Evolutionary conservation across 345 rosid genomes (phyloP).

Genomic region (Rhodamnia rubescens): DNA sequence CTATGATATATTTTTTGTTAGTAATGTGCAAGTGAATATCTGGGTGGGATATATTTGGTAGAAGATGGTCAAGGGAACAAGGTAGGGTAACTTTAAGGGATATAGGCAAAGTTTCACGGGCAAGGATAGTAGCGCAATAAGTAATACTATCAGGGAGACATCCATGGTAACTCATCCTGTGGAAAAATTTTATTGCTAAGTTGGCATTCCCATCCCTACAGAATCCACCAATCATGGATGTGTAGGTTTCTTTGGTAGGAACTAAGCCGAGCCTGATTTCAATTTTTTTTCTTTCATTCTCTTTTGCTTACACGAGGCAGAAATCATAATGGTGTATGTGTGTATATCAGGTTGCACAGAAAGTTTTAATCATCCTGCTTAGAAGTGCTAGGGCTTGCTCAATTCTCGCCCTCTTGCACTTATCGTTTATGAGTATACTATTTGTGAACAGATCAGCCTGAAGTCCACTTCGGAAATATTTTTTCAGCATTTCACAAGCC

Average conservation of each 20-base stretch:
- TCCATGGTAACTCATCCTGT: constrained; percentile 45
- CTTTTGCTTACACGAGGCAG: constrained; percentile 60
- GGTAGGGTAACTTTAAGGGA: too few species aligned
- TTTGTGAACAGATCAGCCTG: constrained; percentile 70
- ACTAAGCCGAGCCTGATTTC: constrained; percentile 40
- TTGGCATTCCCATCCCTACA: constrained; percentile 42
- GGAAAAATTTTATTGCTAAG: constrained; percentile 39
- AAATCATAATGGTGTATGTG: constrained; percentile 51
- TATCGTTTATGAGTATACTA: constrained; percentile 74
- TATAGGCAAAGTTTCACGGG: too few species aligned
- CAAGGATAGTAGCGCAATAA: too few species aligned
- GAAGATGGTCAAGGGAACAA: too few species aligned
- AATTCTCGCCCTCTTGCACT: constrained; percentile 39
- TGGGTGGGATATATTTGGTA: too few species aligned
- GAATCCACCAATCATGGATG: constrained; percentile 74
- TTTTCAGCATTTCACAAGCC: constrained; percentile 48
- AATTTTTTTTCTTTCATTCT: constrained; percentile 55
- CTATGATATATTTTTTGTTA: too few species aligned
- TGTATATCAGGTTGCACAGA: constrained; percentile 58
- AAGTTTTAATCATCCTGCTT: constrained; percentile 55
- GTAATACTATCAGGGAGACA: constrained; percentile 64
- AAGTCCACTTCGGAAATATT: constrained; percentile 34
- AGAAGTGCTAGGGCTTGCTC: constrained; percentile 43
- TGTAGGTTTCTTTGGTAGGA: constrained; percentile 85
- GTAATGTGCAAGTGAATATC: too few species aligned